Percentiles rank a stretch among this genome's conserved stretches.
Conservation (phyloP, 2,329 filamentous ascomycete genomes). For the Fusarium abutilonis region DNA sequence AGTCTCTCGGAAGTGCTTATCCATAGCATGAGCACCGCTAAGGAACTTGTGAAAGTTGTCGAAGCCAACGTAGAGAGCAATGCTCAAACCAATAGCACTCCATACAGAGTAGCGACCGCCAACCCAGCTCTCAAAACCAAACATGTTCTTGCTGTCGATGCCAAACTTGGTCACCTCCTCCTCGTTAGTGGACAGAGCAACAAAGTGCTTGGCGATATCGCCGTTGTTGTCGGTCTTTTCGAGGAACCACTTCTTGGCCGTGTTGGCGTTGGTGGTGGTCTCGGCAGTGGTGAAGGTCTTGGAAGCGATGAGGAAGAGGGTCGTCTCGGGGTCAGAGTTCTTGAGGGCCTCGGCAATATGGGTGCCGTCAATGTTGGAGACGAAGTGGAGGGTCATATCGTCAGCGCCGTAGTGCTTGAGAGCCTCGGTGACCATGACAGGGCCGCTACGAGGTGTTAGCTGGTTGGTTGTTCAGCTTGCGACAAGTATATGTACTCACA, state of each 20-base stretch:
- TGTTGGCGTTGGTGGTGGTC: constrained; percentile 96
- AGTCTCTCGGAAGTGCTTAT: constrained; percentile 94
- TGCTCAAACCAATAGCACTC: constrained; percentile 96
- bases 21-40: constrained; percentile 94
- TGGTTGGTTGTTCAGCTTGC: not conserved
- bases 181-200: constrained; percentile 96
- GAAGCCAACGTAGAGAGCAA: constrained; percentile 93
- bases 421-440: constrained; percentile 98
- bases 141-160: constrained; percentile 99
- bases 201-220: constrained; percentile 98
- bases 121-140: constrained; percentile 98
- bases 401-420: constrained; percentile 92
- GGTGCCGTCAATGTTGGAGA: constrained; percentile 99
- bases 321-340: constrained; percentile 92
- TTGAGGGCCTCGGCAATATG: constrained; percentile 94
- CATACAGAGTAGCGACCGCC: constrained; percentile 98
- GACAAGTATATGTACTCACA: constrained; percentile 69
- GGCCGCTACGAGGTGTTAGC: constrained; percentile 68
- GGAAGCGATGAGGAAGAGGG: constrained; percentile 97
- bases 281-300: constrained; percentile 99
- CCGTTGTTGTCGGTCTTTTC: constrained; percentile 78
- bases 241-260: constrained; percentile 96
- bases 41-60: constrained; percentile 99
- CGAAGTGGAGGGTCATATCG: constrained; percentile 92
- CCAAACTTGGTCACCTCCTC: constrained; percentile 96